These are phyloP conservation scores for Lindgomyces ingoldianus DNA, from an alignment of 495 filamentous ascomycete species.

Conservation along the genomic window DNA sequence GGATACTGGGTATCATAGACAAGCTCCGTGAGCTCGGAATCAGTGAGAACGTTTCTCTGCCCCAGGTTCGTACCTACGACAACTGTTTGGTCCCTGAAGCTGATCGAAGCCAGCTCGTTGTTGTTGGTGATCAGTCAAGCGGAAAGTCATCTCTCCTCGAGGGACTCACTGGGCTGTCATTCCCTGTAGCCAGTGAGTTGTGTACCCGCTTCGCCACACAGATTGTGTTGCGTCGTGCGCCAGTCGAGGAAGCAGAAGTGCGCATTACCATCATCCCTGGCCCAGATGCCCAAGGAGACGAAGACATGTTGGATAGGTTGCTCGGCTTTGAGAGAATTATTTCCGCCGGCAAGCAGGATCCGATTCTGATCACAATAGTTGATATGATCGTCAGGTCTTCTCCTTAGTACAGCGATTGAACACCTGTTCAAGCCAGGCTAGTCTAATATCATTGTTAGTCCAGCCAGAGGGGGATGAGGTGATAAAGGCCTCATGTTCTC, in stretches of 20 bases:
- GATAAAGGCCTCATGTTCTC: conserved; percentile 10
- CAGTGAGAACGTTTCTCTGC: conserved; percentile 5
- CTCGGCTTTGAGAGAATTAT: not conserved
- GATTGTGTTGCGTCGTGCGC: not conserved
- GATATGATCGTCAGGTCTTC: conserved; percentile 16
- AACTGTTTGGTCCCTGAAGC: too few species aligned
- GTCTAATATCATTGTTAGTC: conserved; percentile 29
- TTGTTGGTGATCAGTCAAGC: conserved; percentile 2
- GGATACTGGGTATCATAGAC: not conserved
- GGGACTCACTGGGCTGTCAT: conserved; percentile 1
- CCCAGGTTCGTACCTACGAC: not conserved
- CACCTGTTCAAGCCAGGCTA: conserved; percentile 18
- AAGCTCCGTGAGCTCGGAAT: conserved; percentile 3
- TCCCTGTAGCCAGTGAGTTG: not conserved
- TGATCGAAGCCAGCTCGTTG: not conserved
- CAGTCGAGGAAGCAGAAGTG: not conserved
- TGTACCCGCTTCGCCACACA: not conserved
- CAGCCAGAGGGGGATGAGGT: conserved; percentile 24
- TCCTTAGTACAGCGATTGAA: conserved; percentile 32
- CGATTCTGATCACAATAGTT: conserved; percentile 16
- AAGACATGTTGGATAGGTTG: not conserved
- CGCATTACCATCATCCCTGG: not conserved
- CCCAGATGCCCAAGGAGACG: not conserved
- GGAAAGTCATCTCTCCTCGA: conserved; percentile 6
- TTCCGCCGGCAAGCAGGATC: conserved; percentile 23